Evolutionary conservation across 1,284 basidiomycete species (phyloP).

Genomic region (Butyriboletus regius): DNA sequence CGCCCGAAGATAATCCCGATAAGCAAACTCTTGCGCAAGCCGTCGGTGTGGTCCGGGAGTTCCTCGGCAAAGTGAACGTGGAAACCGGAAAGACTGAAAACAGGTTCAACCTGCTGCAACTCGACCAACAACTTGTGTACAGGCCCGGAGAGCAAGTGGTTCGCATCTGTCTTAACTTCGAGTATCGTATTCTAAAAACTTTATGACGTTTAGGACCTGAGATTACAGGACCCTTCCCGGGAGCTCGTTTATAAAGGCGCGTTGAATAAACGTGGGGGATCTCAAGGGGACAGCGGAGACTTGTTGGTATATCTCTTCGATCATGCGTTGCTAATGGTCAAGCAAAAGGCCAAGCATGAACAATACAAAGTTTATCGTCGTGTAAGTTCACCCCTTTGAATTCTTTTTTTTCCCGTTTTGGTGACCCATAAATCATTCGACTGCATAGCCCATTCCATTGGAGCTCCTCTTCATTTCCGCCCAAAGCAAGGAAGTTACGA

Average conservation of each 20-base stretch:
- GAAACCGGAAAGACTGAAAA: conserved; percentile 56
- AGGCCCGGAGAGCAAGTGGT: conserved; percentile 68
- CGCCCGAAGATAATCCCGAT: conserved; percentile 85
- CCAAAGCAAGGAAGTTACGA: conserved; percentile 39
- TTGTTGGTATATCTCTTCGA: conserved; percentile 93
- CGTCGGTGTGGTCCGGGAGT: conserved; percentile 73
- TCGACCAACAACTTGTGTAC: conserved; percentile 74
- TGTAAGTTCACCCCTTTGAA: conserved; percentile 42
- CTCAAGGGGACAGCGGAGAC: conserved; percentile 75
- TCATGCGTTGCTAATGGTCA: conserved; percentile 92
- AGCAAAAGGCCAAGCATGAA: conserved; percentile 88
- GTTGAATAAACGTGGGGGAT: conserved; percentile 80
- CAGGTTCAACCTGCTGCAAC: conserved; percentile 66
- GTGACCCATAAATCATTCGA: conserved; percentile 6
- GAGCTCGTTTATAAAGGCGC: conserved; percentile 93
- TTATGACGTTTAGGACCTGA: conserved; percentile 58
- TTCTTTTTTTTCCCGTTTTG: conserved; percentile 1
- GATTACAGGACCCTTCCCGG: conserved; percentile 57
- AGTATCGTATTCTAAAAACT: conserved; percentile 2
- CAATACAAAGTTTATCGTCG: conserved; percentile 90
- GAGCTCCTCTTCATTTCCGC: conserved; percentile 84
- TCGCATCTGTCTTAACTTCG: conserved; percentile 21
- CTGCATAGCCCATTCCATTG: conserved; percentile 80
- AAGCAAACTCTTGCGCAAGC: conserved; percentile 75
- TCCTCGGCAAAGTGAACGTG: conserved; percentile 82